Evolutionary conservation across 352 stramenopile genomes (phyloP), one percentile per base, ranked within the genome.

Genomic region (Phytophthora constricta): DNA sequence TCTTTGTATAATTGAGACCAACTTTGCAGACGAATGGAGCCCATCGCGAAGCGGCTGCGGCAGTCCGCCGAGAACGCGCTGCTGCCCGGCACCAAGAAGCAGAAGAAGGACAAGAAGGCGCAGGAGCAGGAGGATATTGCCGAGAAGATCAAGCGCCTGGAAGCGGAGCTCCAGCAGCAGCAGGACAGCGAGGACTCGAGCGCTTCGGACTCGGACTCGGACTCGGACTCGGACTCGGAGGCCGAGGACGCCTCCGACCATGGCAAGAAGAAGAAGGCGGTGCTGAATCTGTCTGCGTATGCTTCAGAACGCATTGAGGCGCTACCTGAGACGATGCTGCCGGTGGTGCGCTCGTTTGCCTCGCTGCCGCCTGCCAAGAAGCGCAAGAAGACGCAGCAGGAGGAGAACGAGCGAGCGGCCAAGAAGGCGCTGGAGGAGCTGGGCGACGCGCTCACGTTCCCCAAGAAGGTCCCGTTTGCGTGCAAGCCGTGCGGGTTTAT

Each of bases 401-500:
- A 77, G 26, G 54, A 79, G 37, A 71, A 76, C 16, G 63, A 74
- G 22, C 51, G 34, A 41, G 62, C 67, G 19, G 72, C 67, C 25
- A 58, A 67, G 23, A 72, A 72, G 39, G 73, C 56, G 17, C 59
- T 68, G 22, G 68, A 75, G 56, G 50, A 77, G 19, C 53, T 91
- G 10, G 31, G 86, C 16, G 76, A 90, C 45, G 72, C 73, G 27
- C 50, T 92, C 23, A 72, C 82, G 41, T 82, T 83, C 68, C 80
- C 80, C 39, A 91, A 90, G 73, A 90, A 85, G 57, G 81, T 93
- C 19, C 87, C 87, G 56, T 94, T 95, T 65, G 84, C 84, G 20
- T 95, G 87, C 71, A 93, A 93, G 66, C 79, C 77, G 11, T 95
- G 87, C 57, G 77, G 67, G 20, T 95, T 94, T 46, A 76, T 95